Evolutionary conservation across 768 basidiomycete genomes (phyloP).

Genomic region (Russula brevipes): DNA sequence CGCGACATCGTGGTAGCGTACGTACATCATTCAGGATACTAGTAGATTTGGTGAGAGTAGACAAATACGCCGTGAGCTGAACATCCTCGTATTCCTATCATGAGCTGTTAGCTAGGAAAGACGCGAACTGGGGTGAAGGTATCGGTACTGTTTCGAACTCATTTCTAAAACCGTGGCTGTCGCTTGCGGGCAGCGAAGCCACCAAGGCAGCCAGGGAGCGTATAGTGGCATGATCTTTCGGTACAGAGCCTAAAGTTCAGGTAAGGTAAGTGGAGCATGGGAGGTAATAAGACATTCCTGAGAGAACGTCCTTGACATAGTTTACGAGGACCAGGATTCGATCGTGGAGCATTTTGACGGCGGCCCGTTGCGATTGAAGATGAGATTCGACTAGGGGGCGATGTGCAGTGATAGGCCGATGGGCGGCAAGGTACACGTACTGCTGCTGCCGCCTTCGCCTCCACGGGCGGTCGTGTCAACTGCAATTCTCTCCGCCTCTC

Average conservation of each 20-base stretch:
- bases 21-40: constrained; percentile 85
- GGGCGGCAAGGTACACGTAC: constrained; percentile 42
- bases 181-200: constrained; percentile 82
- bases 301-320: constrained; percentile 74
- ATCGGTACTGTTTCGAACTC: constrained; percentile 79
- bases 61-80: constrained; percentile 84
- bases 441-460: constrained; percentile 72
- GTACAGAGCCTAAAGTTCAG: constrained; percentile 52
- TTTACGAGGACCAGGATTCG: constrained; percentile 81
- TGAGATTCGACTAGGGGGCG: constrained; percentile 72
- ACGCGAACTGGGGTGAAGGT: neutral
- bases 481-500: constrained; percentile 97
- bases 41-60: constrained; percentile 83
- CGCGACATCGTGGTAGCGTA: constrained; percentile 9
- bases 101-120: constrained; percentile 1
- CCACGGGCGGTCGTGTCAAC: constrained; percentile 93
- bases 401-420: constrained; percentile 14
- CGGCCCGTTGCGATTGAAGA: constrained; percentile 86
- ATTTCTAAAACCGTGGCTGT: constrained; percentile 73
- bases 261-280: neutral
- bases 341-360: constrained; percentile 94
- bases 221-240: constrained; percentile 72
- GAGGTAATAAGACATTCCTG: constrained; percentile 46
- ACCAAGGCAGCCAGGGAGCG: constrained; percentile 83
- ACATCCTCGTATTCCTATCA: constrained; percentile 92